phyloP scores from a whole-genome alignment of 1,284 basidiomycete species.

The Tilletia walkeri region DNA sequence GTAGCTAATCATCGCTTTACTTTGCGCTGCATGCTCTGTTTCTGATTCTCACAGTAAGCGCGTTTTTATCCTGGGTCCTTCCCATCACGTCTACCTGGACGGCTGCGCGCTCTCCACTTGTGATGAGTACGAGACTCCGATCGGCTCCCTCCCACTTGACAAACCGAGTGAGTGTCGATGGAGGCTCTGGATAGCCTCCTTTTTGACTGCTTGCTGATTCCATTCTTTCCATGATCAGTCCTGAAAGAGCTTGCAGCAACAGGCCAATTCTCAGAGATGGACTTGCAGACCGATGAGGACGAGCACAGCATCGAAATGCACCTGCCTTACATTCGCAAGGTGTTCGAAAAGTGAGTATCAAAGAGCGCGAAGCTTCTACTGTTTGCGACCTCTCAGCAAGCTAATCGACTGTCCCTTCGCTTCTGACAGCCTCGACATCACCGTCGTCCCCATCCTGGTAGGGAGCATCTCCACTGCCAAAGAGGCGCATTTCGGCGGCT shows the following conservation, averaged over 20 bases:
- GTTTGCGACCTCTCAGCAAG: too few relatives aligned
- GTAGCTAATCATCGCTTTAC: too few relatives aligned
- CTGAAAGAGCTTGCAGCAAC: slow-evolving; percentile 69
- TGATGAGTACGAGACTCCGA: slow-evolving; percentile 75
- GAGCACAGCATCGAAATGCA: slow-evolving; percentile 99
- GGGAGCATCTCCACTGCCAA: slow-evolving; percentile 70
- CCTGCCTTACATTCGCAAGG: slow-evolving; percentile 82
- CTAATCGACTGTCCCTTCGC: background rate
- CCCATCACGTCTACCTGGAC: slow-evolving; percentile 84
- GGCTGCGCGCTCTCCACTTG: slow-evolving; percentile 82
- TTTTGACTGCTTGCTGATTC: background rate
- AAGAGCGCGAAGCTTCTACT: too few relatives aligned
- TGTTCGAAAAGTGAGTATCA: slow-evolving; percentile 70
- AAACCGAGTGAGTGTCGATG: slow-evolving; percentile 65
- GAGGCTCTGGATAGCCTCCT: background rate
- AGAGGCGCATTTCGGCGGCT: slow-evolving; percentile 67
- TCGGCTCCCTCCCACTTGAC: slow-evolving; percentile 80
- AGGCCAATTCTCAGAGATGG: slow-evolving; percentile 72
- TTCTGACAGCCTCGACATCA: slow-evolving; percentile 66
- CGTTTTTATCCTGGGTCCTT: slow-evolving; percentile 91
- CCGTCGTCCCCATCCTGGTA: slow-evolving; percentile 85
- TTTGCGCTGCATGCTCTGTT: background rate
- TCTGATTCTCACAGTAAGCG: slow-evolving; percentile 65
- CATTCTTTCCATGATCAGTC: slow-evolving; percentile 58
- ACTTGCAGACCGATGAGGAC: slow-evolving; percentile 72